Base-by-base conservation (phyloP, 2,329 filamentous ascomycete species). In the Penicillium brevicompactum region DNA sequence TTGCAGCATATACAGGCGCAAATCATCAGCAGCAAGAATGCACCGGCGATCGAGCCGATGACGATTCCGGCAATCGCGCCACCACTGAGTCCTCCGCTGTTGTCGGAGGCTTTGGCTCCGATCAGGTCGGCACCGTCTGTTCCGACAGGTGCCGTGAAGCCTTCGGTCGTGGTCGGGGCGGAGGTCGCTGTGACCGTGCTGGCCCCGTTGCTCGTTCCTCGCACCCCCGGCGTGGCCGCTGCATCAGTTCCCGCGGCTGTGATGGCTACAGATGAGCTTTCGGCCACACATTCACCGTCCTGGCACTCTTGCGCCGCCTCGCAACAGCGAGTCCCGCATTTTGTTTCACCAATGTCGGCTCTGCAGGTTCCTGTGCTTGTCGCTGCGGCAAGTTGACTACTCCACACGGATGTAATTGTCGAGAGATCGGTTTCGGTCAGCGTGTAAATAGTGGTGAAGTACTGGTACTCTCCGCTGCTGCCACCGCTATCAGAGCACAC, bases 371-470 rank as follows among this genome's bases (percentile, higher is more conserved):
- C 56, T 57, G 68, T 44, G 64, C 64, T 53, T 53, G 59, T 57
- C 42, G 67, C 49, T 27, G 69, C 32, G 10, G 61, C 55, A 8
- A 68, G 62, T 50, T 67, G 68, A 40, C 72, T 74, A 68, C 83
- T 86, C 70, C 78, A 81, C 31, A 82, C 78, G 6, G 78, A 78
- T 5, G 83, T 86, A 55, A 76, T 72, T 2, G 83, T 85, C 42
- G 80, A 69, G 6, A 78, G 71, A 49, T 80, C 80, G 11, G 82
- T 86, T 66, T 84, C 78, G n/a, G 71, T 73, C 37, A 60, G 58
- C 11, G 82, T 76, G 63, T 75, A 85, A 5, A 81, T 84, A 2
- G 82, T 82, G 16, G 84, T 87, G 64, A 76, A 84, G 70, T 80
- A 81, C 58, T 80, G 24, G n/a, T 41, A 55, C 18, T 16, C 67